Conservation (phyloP, 169 alveolate genomes). For the Cyclospora cayetanensis region DNA sequence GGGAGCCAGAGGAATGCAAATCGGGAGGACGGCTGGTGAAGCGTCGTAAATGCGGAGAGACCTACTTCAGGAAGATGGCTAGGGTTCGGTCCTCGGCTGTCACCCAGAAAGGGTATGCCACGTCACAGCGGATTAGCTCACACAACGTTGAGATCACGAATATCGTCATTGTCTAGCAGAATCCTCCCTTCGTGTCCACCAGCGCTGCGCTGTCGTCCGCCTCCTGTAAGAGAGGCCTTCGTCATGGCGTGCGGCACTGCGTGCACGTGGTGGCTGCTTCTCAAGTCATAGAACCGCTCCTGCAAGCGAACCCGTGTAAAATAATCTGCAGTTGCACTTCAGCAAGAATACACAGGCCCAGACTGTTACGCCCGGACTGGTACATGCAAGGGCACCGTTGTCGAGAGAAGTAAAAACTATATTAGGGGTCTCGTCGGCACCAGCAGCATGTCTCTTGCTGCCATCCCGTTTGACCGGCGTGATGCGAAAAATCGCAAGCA, state of each 20-base stretch:
- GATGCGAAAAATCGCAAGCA: no score
- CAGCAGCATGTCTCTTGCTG: no score
- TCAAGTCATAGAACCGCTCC: conserved; percentile 71
- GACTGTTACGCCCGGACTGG: background rate
- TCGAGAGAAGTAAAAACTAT: no score
- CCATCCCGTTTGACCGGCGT: no score
- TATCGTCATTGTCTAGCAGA: conserved; percentile 39
- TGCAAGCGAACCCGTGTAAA: background rate
- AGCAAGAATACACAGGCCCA: background rate
- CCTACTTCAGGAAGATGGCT: background rate
- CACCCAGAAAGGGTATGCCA: no score
- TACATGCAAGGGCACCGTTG: background rate
- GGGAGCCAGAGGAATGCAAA: background rate
- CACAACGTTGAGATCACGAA: conserved; percentile 38
- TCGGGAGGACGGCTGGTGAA: background rate
- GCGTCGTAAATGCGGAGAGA: background rate
- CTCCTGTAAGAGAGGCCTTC: background rate
- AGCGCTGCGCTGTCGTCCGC: background rate
- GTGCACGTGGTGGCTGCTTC: conserved; percentile 10
- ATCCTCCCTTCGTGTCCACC: conserved; percentile 3
- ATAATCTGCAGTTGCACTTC: background rate
- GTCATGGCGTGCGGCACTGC: background rate
- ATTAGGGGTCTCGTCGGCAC: no score
- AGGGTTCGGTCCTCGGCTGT: no score
- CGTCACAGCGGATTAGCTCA: background rate